Evolutionary conservation across 305 asterid genomes (phyloP), one percentile per base, ranked within the genome.

Genomic region (Fraxinus latifolia): DNA sequence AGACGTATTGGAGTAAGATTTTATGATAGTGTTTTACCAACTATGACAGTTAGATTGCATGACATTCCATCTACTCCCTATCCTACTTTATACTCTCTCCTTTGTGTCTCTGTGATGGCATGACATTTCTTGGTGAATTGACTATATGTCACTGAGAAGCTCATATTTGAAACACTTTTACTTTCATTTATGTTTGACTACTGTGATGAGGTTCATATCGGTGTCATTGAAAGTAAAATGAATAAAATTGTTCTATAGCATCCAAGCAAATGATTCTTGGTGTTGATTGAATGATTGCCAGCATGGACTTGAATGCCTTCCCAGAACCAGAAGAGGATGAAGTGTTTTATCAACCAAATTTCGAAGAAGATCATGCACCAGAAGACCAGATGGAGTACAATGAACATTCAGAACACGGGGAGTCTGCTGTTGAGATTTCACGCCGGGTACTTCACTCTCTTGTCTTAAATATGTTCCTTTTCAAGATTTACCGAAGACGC

Each of bases 251-350:
- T 82, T 42, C 32, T 11, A 62, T 81, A 72, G 83, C 77, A 84
- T 85, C 79, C 83, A 68, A 76, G 70, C 82, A 85, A 85, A 91
- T 91, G 97, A 82, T 90, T 87, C 85, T 83, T 76, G 82, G 87
- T 83, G 86, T 80, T 78, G 81, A 55, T 87, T 89, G 90, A 92
- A 77, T 89, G 89, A 83, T 89, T 83, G 90, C 84, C 87, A 89
- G 93, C 90, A 96, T 96, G 99, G 99, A 95, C 89, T 91, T 96
- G 89, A 96, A 96, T 91, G 99, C 85, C 76, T 90, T 96, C 74
- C 98, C 99, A 21, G 90, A 87, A 85, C 98, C 97, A 29, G 98
- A 95, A 84, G 98, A 95, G 8, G 98, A 96, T 67, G 98, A 93
- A 62, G 96, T 88, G 84, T 86, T 84, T 68, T 93, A 88, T 55